phyloP scores from a whole-genome alignment of 305 asterid species.

The Fraxinus baroniana region DNA sequence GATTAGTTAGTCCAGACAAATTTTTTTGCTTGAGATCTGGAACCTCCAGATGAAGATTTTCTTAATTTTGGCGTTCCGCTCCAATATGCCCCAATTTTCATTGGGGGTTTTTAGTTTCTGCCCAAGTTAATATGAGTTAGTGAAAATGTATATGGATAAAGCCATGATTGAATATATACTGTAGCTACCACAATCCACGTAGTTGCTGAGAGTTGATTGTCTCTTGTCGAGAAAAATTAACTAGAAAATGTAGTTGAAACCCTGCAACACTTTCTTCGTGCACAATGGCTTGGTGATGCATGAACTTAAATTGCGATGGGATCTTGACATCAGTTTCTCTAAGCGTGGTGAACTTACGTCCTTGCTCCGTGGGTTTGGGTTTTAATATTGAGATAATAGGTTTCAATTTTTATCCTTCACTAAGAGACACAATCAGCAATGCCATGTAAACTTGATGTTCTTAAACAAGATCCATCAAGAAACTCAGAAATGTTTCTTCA shows the following conservation, averaged over 20 bases:
- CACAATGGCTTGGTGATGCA: background rate
- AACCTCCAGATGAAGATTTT: background rate
- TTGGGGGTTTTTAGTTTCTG: background rate
- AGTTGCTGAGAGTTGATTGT: background rate
- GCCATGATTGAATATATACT: background rate
- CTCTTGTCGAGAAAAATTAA: background rate
- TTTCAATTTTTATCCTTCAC: background rate
- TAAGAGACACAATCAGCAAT: background rate
- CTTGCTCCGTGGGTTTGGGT: background rate
- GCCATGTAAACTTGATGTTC: background rate
- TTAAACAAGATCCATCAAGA: background rate
- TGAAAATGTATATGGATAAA: background rate
- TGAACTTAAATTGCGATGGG: background rate
- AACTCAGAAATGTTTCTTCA: background rate
- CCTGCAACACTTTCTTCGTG: background rate
- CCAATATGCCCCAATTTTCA: background rate
- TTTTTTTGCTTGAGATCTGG: background rate
- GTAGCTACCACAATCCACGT: background rate
- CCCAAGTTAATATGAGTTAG: background rate
- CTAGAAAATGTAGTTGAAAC: background rate
- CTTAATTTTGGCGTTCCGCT: background rate
- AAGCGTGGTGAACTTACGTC: background rate
- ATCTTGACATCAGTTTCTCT: background rate
- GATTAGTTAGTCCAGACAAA: slow-evolving; percentile 1
- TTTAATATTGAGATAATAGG: background rate